These are phyloP conservation scores for Elsinoe australis DNA, from an alignment of 2,329 filamentous ascomycete species.

Conservation along the genomic window DNA sequence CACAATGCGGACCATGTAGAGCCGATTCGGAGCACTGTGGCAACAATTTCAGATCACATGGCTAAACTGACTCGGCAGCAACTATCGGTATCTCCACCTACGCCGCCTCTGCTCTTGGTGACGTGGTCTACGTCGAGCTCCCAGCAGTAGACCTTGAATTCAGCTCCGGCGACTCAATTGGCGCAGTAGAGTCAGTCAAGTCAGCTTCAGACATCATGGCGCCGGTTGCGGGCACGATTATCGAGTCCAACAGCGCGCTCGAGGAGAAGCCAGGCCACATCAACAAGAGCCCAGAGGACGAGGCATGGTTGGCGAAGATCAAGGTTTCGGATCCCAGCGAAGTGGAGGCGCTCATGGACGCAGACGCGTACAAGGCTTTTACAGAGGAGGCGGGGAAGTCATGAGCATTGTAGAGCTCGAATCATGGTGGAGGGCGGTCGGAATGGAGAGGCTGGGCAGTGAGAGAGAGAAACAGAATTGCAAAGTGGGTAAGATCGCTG, in stretches of 20 bases:
- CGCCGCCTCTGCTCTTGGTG: constrained; percentile 84
- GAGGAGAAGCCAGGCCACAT: constrained; percentile 81
- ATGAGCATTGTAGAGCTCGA: background rate
- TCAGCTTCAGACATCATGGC: constrained; percentile 95
- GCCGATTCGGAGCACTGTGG: too few species aligned
- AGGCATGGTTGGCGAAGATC: constrained; percentile 91
- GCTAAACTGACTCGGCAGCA: constrained; percentile 36
- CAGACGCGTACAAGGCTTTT: constrained; percentile 68
- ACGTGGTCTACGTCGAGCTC: constrained; percentile 96
- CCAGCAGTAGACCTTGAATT: constrained; percentile 64
- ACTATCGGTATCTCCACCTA: constrained; percentile 81
- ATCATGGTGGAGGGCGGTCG: background rate
- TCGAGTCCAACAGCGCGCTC: constrained; percentile 63
- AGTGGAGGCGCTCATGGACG: constrained; percentile 68
- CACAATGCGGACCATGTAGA: too few species aligned
- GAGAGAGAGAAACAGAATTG: too few species aligned
- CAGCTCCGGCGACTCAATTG: constrained; percentile 71
- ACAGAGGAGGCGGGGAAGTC: constrained; percentile 44
- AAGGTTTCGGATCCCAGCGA: constrained; percentile 63
- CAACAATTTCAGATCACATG: too few species aligned
- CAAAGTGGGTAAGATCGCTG: too few species aligned
- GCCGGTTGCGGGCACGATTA: constrained; percentile 70
- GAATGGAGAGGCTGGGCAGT: background rate
- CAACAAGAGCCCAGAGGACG: constrained; percentile 82
- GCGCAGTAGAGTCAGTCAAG: constrained; percentile 96